A percentile compares a stretch with the other conserved stretches of the same genome.
These are phyloP conservation scores for Colletotrichum australisinense DNA, from an alignment of 2,329 filamentous ascomycete species.

Conservation along the genomic window DNA sequence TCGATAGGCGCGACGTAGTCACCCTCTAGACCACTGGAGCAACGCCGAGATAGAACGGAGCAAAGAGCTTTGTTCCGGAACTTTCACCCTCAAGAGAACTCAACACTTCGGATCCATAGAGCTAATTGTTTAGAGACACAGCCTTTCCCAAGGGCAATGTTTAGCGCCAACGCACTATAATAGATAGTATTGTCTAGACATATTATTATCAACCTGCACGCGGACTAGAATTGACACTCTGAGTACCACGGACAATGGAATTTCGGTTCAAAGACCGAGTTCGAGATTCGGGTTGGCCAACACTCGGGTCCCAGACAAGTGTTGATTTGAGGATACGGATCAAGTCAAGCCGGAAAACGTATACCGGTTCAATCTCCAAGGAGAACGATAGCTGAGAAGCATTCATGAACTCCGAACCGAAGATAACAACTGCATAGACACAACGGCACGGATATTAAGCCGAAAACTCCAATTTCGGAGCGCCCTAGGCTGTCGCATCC, in stretches of 20 bases:
- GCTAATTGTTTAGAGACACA: too few relatives aligned
- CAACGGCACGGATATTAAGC: constrained; percentile 9
- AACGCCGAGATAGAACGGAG: too few relatives aligned
- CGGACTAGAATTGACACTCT: fast-evolving
- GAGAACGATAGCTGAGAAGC: not conserved
- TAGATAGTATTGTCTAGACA: too few relatives aligned
- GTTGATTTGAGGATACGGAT: not conserved
- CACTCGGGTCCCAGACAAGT: not conserved
- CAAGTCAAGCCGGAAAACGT: not conserved
- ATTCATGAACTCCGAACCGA: constrained; percentile 17
- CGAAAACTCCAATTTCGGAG: constrained; percentile 3
- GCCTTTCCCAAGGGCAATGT: too few relatives aligned
- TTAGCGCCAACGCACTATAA: too few relatives aligned
- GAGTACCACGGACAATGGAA: not conserved
- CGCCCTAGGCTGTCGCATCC: not conserved
- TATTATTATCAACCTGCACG: not conserved
- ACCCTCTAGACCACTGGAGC: too few relatives aligned
- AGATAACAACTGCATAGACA: not conserved
- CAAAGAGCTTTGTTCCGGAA: too few relatives aligned
- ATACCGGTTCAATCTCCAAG: not conserved
- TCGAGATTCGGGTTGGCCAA: not conserved
- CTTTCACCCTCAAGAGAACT: too few relatives aligned
- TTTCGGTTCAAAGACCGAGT: not conserved
- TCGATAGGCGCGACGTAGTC: too few relatives aligned
- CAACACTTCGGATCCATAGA: too few relatives aligned